Evolutionary conservation across 2,329 filamentous ascomycete genomes (phyloP).

Genomic region (Madurella fahalii): DNA sequence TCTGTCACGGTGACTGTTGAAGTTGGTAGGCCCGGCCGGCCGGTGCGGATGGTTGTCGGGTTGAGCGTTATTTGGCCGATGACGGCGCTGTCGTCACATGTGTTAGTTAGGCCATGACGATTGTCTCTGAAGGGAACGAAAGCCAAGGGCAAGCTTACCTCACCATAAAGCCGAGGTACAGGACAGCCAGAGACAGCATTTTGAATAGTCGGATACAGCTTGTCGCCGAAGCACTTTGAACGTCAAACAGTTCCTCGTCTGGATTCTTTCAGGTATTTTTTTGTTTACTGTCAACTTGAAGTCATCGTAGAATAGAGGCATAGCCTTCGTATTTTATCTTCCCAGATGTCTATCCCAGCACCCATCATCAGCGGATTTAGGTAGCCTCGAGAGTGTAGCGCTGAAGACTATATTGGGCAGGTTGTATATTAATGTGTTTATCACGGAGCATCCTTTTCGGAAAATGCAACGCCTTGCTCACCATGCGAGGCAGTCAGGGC

Average conservation of each 20-base stretch:
- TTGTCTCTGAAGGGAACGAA: no score
- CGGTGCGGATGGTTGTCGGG: conserved; percentile 21
- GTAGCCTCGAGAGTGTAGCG: not conserved
- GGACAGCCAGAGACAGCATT: not conserved
- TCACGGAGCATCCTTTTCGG: conserved; percentile 20
- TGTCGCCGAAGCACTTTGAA: no score
- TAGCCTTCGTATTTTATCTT: no score
- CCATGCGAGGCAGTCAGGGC: not conserved
- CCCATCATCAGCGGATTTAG: no score
- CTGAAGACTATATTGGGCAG: not conserved
- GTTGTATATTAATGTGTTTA: conserved; percentile 20
- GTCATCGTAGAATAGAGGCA: no score
- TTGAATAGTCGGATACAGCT: not conserved
- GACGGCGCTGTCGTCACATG: conserved; percentile 10
- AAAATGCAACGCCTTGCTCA: not conserved
- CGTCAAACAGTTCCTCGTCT: no score
- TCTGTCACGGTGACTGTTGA: conserved; percentile 12
- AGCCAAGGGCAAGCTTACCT: conserved; percentile 11
- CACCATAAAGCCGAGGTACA: conserved; percentile 10
- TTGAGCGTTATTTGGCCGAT: conserved; percentile 24
- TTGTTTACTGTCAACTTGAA: no score
- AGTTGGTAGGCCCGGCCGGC: conserved; percentile 8
- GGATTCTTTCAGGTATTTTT: no score
- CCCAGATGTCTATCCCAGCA: no score
- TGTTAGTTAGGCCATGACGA: not conserved